A percentile compares a stretch with the other conserved stretches of the same genome.
phyloP scores from a whole-genome alignment of 108 stramenopile species.

The Chaetoceros muelleri region DNA sequence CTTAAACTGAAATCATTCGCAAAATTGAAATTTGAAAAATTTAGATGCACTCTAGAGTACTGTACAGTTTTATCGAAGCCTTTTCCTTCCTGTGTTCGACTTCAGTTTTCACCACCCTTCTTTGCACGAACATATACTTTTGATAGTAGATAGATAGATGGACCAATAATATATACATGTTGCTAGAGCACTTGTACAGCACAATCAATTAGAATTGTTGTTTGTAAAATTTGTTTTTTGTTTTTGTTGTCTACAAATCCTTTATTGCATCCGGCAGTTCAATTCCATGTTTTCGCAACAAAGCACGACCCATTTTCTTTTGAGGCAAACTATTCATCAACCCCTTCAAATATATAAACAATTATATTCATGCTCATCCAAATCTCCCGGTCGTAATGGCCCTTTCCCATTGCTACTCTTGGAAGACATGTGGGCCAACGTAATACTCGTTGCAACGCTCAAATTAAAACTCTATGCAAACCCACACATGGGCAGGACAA shows the following conservation, averaged over 20 bases:
- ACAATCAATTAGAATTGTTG: no score
- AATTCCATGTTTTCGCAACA: constrained; percentile 51
- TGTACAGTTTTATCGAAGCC: no score
- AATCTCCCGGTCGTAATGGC: constrained; percentile 67
- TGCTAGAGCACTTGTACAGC: no score
- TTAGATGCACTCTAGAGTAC: no score
- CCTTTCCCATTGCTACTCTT: constrained; percentile 29
- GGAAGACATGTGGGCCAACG: constrained; percentile 66
- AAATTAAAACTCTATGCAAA: constrained; percentile 88
- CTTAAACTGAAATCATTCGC: no score
- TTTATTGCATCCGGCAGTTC: constrained; percentile 31
- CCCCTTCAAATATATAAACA: constrained; percentile 53
- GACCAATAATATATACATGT: no score
- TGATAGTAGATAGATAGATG: no score
- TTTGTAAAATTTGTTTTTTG: no score
- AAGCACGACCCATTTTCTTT: constrained; percentile 35
- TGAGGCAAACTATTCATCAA: constrained; percentile 60
- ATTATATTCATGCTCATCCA: constrained; percentile 53
- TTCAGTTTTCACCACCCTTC: no score
- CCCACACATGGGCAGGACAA: constrained; percentile 80
- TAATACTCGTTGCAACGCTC: constrained; percentile 77
- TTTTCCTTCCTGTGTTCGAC: no score
- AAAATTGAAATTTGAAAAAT: no score
- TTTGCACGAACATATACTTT: no score
- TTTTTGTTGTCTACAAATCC: constrained; percentile 6